Evolutionary conservation across 169 alveolate genomes (phyloP), one percentile per base, ranked within the genome.

Genomic region (Perkinsus chesapeaki): DNA sequence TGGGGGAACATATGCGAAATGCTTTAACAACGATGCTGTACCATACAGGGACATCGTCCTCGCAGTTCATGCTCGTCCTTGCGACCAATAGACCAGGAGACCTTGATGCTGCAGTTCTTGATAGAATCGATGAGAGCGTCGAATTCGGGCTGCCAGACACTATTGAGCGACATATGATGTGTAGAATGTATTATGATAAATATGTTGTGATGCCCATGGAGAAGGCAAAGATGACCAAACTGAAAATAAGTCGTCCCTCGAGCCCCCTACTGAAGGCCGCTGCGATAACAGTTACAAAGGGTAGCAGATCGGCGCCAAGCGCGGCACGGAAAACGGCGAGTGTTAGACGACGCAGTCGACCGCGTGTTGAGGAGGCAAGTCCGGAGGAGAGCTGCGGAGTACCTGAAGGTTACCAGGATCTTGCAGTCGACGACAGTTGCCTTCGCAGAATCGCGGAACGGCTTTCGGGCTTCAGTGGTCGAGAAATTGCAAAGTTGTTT

Each of bases 71-170:
- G 39, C 92, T 98, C 73, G 97, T 98, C 31, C 94, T 98, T 48
- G 99, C 99, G 7, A 98, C 99, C 7, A 98, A 98, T 92, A 94
- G 98, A 91, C 99, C 99, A 91, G 98, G 97, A 37, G 95, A 97
- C 91, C 94, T 98, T 73, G 99, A 98, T 95, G 96, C 97, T 39
- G 95, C 91, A 19, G 97, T 98, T 37, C 95, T 97, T 31, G 99
- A 98, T 95, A 95, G 99, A 91, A 94, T 98, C 48, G 99, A 98
- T 95, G 99, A 98, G 94, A 97, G 97, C 82, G 97, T 98, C 93
- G 97, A 98, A 94, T 98, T 98, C 92, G 99, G 98, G 39, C 94
- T 95, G 92, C 99, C 99, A 0, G 96, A 97, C 47, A 94, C 95
- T 82, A 96, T 95, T 39, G 99, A 98, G 94, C 94, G 99, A 94